Conservation (phyloP, 495 filamentous ascomycete species). For the Mycothermus thermophilus region DNA sequence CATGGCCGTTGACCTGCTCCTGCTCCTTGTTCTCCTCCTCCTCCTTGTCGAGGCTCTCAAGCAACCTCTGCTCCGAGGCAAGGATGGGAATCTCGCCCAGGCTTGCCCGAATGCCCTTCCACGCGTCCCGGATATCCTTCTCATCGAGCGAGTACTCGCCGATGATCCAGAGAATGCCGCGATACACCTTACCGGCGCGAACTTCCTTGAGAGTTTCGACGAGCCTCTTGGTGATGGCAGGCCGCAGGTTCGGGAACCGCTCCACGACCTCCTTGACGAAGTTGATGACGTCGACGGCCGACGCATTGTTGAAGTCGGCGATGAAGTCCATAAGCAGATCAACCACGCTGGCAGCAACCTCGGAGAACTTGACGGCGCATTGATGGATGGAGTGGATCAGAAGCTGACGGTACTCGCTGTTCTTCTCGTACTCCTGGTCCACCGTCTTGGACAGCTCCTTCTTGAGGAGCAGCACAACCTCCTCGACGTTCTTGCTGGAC, state of each 20-base stretch:
- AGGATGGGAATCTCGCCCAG: constrained; percentile 96
- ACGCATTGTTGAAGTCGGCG: constrained; percentile 92
- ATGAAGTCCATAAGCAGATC: constrained; percentile 99
- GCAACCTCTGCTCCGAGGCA: constrained; percentile 81
- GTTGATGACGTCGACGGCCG: constrained; percentile 92
- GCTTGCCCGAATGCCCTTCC: constrained; percentile 89
- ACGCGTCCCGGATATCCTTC: constrained; percentile 87
- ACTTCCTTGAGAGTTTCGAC: constrained; percentile 89
- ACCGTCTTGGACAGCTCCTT: constrained; percentile 96
- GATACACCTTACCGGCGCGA: constrained; percentile 91
- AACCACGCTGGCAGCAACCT: constrained; percentile 92
- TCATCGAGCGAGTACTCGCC: constrained; percentile 93
- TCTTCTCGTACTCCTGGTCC: constrained; percentile 98
- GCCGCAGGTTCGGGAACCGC: constrained; percentile 83
- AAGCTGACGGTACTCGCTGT: constrained; percentile 89
- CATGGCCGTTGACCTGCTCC: constrained; percentile 69
- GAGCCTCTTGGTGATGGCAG: constrained; percentile 73
- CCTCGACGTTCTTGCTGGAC: constrained; percentile 96
- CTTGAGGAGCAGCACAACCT: constrained; percentile 89
- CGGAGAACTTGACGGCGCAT: constrained; percentile 97
- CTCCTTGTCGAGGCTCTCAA: constrained; percentile 48
- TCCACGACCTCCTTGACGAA: constrained; percentile 99
- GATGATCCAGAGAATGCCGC: constrained; percentile 93
- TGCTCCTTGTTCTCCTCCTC: constrained; percentile 42
- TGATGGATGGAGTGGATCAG: constrained; percentile 95